Percentiles rank a stretch among this genome's conserved stretches.
Evolutionary conservation across 306 rosid species (phyloP).

Genomic region (Vachellia pachyceras): DNA sequence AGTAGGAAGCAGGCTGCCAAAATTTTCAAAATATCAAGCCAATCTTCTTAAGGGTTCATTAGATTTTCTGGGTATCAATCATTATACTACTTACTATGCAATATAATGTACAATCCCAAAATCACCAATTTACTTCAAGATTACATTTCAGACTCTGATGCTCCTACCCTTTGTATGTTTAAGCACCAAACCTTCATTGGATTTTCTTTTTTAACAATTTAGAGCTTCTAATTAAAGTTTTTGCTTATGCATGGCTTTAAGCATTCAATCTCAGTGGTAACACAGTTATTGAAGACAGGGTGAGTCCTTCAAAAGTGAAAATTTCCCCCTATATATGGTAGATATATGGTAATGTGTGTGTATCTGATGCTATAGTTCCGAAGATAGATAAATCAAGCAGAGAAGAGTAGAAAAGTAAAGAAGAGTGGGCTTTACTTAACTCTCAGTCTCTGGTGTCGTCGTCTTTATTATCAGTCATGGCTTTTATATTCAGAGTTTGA

Average conservation of each 20-base stretch:
- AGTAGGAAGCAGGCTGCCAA: conserved; percentile 65
- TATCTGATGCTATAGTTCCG: too few species aligned
- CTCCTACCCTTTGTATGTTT: conserved; percentile 65
- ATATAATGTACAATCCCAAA: conserved; percentile 31
- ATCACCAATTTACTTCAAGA: conserved; percentile 39
- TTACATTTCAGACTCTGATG: conserved; percentile 59
- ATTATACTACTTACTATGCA: conserved; percentile 82
- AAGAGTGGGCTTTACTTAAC: neutral
- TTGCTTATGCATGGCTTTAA: conserved; percentile 37
- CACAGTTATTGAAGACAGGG: conserved; percentile 69
- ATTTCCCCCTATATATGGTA: neutral
- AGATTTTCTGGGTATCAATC: conserved; percentile 88
- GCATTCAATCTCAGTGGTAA: conserved; percentile 68
- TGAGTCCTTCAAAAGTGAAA: conserved; percentile 20
- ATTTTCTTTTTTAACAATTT: neutral
- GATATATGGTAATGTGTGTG: too few species aligned
- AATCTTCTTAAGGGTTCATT: conserved; percentile 65
- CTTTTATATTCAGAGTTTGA: neutral
- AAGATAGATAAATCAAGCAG: neutral
- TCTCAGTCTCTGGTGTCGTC: neutral
- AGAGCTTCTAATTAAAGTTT: neutral
- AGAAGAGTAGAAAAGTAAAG: neutral
- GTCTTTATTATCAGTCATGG: neutral
- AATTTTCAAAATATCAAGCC: conserved; percentile 55
- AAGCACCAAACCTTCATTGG: neutral